Evolutionary conservation across 345 rosid genomes (phyloP).

Genomic region (Kandelia obovata): DNA sequence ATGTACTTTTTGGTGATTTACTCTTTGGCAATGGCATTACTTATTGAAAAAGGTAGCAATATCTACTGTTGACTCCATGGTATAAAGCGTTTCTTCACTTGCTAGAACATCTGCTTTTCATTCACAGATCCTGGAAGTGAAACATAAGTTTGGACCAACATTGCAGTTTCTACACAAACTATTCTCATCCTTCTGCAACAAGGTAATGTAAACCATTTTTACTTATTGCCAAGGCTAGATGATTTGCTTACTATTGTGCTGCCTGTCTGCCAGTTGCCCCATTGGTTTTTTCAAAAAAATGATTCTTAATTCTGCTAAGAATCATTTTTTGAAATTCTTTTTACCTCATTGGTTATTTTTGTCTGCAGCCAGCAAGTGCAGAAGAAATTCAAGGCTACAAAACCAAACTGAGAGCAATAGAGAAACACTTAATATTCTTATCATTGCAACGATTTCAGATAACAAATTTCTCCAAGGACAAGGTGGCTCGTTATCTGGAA

Average conservation of each 20-base stretch:
- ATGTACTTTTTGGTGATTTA: too few relatives aligned
- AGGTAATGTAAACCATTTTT: slow-evolving; percentile 9
- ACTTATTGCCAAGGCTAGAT: too few relatives aligned
- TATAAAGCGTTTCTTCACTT: too few relatives aligned
- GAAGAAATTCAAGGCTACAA: slow-evolving; percentile 2
- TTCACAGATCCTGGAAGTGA: slow-evolving; percentile 17
- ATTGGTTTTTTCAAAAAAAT: too few relatives aligned
- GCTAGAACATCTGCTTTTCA: not conserved
- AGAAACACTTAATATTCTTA: not conserved
- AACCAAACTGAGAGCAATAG: not conserved
- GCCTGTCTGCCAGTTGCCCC: too few relatives aligned
- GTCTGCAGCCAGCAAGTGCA: slow-evolving; percentile 6
- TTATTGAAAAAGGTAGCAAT: not conserved
- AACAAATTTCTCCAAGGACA: too few relatives aligned
- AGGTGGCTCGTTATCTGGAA: too few relatives aligned
- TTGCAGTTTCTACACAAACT: not conserved
- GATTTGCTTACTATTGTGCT: too few relatives aligned
- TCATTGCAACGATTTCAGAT: too few relatives aligned
- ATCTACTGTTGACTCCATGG: not conserved
- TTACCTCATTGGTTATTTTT: not conserved
- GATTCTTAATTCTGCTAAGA: too few relatives aligned
- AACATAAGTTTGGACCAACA: not conserved
- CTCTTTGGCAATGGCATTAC: too few relatives aligned
- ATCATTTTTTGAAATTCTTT: not conserved
- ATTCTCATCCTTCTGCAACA: not conserved